Evolutionary conservation across 768 basidiomycete genomes (phyloP).

Genomic region (Mycena epipterygia): DNA sequence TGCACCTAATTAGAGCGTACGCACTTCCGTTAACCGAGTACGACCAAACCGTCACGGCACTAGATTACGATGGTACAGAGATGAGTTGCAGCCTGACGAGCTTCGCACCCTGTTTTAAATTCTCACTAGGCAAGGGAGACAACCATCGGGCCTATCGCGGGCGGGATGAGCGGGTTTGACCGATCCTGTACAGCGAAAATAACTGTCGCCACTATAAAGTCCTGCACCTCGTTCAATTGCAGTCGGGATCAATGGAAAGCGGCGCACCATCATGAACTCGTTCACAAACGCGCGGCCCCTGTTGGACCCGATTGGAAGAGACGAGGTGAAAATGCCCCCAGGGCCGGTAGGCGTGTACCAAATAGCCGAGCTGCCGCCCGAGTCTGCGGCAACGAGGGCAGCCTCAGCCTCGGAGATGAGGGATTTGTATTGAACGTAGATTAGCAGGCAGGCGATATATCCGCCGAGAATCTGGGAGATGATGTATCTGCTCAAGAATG

Average conservation of each 20-base stretch:
- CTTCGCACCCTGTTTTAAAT: not conserved
- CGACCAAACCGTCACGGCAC: constrained; percentile 72
- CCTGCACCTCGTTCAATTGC: constrained; percentile 40
- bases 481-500: constrained; percentile 63
- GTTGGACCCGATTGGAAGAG: constrained; percentile 58
- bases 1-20: not conserved
- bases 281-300: constrained; percentile 64
- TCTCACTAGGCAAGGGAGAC: constrained; percentile 73
- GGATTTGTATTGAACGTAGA: constrained; percentile 74
- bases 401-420: constrained; percentile 56
- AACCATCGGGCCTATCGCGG: constrained; percentile 63
- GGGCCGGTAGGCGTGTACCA: constrained; percentile 57
- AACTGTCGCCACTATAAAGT: constrained; percentile 62
- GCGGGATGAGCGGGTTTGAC: constrained; percentile 70
- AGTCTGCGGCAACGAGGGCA: constrained; percentile 44
- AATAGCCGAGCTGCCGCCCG: constrained; percentile 34
- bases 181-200: constrained; percentile 71
- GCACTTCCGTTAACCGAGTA: constrained; percentile 60
- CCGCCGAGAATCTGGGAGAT: constrained; percentile 75
- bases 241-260: not conserved
- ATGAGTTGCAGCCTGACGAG: not conserved
- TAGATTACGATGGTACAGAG: too few relatives aligned
- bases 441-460: constrained; percentile 70
- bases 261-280: constrained; percentile 67
- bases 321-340: constrained; percentile 67